Evolutionary conservation across 192 early-diverging fungal genomes (phyloP).

Genomic region (Gigaspora rosea): DNA sequence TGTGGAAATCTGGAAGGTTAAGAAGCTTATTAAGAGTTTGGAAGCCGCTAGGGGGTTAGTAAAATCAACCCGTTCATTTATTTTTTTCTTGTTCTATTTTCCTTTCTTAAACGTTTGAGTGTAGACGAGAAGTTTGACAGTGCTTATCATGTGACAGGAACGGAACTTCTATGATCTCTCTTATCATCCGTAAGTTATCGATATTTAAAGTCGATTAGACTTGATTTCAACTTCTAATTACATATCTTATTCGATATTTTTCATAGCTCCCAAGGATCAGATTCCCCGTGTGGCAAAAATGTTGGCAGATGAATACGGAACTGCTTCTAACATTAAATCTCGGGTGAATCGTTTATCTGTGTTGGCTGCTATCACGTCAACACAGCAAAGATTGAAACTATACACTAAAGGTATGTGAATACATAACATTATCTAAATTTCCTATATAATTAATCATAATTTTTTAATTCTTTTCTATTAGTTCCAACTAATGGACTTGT

Average conservation of each 20-base stretch:
- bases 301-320: slow-evolving; percentile 98
- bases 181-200: slow-evolving; percentile 42
- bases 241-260: neutral
- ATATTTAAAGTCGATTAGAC: neutral
- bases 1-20: slow-evolving; percentile 97
- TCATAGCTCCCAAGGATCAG: slow-evolving; percentile 80
- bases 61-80: neutral
- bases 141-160: slow-evolving; percentile 53
- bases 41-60: slow-evolving; percentile 86
- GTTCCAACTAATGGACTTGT: slow-evolving; percentile 96
- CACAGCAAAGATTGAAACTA: slow-evolving; percentile 94
- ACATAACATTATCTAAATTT: too few relatives aligned
- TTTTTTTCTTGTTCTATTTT: too few relatives aligned
- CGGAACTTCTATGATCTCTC: slow-evolving; percentile 99
- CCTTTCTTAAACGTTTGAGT: too few relatives aligned
- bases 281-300: slow-evolving; percentile 86
- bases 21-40: slow-evolving; percentile 97
- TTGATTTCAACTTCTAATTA: neutral
- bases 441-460: neutral
- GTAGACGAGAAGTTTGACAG: too few relatives aligned
- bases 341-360: slow-evolving; percentile 98
- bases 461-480: slow-evolving; percentile 10
- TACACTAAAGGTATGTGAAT: slow-evolving; percentile 66
- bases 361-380: slow-evolving; percentile 95
- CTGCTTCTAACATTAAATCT: slow-evolving; percentile 99